Conservation (phyloP, 306 rosid genomes). For the Betula pendula region DNA sequence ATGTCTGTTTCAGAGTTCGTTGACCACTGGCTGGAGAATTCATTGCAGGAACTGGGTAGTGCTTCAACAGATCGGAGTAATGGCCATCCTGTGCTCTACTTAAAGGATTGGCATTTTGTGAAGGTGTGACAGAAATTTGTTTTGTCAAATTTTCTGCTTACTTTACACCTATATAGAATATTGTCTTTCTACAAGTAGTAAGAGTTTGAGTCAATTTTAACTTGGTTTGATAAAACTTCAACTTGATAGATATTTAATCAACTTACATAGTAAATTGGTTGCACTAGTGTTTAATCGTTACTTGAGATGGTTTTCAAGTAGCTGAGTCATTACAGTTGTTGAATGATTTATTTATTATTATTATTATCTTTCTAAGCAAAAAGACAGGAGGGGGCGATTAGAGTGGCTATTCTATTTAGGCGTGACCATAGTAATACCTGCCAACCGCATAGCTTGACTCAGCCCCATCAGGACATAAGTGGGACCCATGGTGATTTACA, state of each 20-base stretch:
- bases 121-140: conserved; percentile 49
- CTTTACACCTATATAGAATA: not conserved
- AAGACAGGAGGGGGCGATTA: too few species aligned
- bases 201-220: not conserved
- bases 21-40: conserved; percentile 45
- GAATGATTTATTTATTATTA: too few species aligned
- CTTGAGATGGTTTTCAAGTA: not conserved
- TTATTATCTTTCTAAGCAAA: too few species aligned
- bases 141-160: conserved; percentile 2
- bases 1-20: conserved; percentile 69
- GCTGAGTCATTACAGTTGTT: not conserved
- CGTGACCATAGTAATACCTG: too few species aligned
- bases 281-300: not conserved
- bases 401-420: too few species aligned
- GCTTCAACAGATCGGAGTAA: conserved; percentile 24
- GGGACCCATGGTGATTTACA: too few species aligned
- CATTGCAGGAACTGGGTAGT: conserved; percentile 27
- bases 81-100: conserved; percentile 53
- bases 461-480: too few species aligned
- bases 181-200: conserved; percentile 3
- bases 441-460: too few species aligned
- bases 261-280: not conserved
- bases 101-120: conserved; percentile 99
- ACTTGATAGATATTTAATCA: not conserved
- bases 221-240: not conserved